phyloP scores from a whole-genome alignment of 345 rosid species.

The Syzygium grande region DNA sequence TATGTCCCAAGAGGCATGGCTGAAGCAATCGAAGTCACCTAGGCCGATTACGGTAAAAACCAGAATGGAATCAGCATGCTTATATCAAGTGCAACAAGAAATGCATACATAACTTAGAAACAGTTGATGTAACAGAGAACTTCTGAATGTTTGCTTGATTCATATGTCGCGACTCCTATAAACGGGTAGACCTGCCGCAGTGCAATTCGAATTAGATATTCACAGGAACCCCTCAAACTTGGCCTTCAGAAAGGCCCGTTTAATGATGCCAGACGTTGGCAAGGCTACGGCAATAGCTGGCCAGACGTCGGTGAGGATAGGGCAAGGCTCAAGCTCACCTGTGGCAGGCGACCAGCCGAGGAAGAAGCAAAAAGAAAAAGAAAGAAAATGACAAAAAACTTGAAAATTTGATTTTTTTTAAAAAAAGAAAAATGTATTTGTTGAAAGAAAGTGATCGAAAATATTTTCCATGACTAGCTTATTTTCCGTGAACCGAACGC shows the following conservation, averaged over 20 bases:
- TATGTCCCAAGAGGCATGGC: not conserved
- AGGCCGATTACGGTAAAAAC: not conserved
- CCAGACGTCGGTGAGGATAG: no score
- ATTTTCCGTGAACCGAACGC: no score
- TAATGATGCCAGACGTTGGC: not conserved
- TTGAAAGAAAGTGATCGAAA: no score
- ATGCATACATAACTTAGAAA: not conserved
- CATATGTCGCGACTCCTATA: not conserved
- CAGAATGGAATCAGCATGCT: not conserved
- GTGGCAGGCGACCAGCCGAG: no score
- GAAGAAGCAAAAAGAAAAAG: no score
- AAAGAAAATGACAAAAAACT: no score
- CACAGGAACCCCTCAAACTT: not conserved
- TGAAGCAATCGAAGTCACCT: not conserved
- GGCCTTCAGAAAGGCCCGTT: not conserved
- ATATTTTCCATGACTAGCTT: no score
- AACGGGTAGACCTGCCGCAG: not conserved
- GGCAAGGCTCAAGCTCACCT: no score
- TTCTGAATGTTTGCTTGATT: not conserved
- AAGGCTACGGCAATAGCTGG: no score
- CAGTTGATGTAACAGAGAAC: not conserved
- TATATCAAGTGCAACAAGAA: not conserved
- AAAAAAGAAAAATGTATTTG: no score
- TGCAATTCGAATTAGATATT: not conserved
- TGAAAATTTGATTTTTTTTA: no score